Evolutionary conservation across 2,329 filamentous ascomycete genomes (phyloP).

Genomic region (Geoglossum cookeanum): DNA sequence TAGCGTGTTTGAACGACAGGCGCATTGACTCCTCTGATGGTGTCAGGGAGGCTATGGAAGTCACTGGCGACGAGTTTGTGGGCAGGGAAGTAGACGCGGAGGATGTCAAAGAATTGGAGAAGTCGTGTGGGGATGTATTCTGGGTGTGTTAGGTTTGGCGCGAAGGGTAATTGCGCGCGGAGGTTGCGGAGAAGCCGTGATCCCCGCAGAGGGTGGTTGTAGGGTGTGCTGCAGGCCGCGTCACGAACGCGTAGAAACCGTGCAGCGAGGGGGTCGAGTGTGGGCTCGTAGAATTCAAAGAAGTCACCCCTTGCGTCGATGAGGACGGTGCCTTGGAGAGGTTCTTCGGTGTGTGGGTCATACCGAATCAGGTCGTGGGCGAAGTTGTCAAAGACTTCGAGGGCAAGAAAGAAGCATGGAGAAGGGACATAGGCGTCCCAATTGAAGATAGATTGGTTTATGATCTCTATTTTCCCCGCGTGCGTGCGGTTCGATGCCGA

Average conservation of each 20-base stretch:
- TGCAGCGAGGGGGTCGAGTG: conserved; percentile 63
- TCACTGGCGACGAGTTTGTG: conserved; percentile 81
- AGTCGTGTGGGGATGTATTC: conserved; percentile 90
- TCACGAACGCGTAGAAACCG: conserved; percentile 74
- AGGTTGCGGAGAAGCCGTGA: conserved; percentile 39
- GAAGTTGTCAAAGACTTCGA: conserved; percentile 98
- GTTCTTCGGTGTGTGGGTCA: conserved; percentile 58
- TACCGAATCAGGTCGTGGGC: conserved; percentile 89
- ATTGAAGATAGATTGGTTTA: conserved; percentile 89
- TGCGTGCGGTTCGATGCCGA: conserved; percentile 56
- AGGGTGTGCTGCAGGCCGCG: conserved; percentile 31
- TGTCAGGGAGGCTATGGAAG: conserved; percentile 71
- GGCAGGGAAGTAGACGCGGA: conserved; percentile 72
- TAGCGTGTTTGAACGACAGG: conserved; percentile 95
- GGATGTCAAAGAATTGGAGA: conserved; percentile 91
- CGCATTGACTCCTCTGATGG: conserved; percentile 68
- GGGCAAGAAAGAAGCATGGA: conserved; percentile 91
- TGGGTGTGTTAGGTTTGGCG: conserved; percentile 56
- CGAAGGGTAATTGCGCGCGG: conserved; percentile 45
- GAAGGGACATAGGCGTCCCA: conserved; percentile 77
- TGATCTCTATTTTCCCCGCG: conserved; percentile 70
- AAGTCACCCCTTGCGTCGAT: conserved; percentile 77
- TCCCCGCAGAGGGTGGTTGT: conserved; percentile 6
- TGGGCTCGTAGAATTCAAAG: conserved; percentile 75
- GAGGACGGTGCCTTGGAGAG: conserved; percentile 75